Base-by-base conservation (phyloP, 1,284 basidiomycete genomes). In the Naganishia sp. region DNA sequence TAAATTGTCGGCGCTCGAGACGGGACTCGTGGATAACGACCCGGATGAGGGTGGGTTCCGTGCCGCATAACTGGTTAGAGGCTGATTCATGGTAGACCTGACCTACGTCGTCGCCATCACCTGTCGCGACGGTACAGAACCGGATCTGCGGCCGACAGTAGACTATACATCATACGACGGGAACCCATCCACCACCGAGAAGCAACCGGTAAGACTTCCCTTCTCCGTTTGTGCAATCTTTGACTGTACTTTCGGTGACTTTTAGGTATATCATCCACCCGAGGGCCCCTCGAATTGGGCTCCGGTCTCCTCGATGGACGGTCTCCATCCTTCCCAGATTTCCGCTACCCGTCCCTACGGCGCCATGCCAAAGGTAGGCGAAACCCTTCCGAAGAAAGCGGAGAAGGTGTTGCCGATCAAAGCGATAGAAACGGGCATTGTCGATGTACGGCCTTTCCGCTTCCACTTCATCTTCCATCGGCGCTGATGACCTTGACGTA, bases 71-170 rank as follows among this genome's bases (percentile, higher is more conserved):
- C 17, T 32, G 31, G 18, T 9, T 51, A 31, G 51, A 52, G 13
- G 52, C 23, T 58, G n/a, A 47, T 31, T 54, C 28, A 47, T 15
- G 21, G 35, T 35, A 63, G 89, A 92, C 67, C 80, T 86, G 28
- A 89, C 90, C 0, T 97, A 95, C 71, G 87, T 88, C 0, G 85
- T 95, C 46, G 77, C 94, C 7, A 79, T 95, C 25, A 92, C 96
- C 74, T 84, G 94, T 67, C 84, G 85, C 69, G 89, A 92, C 67
- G 85, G 86, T 46, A 82, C 82, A 49, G 83, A 84, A 11, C 88
- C 89, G 1, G 82, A 85, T 2, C 80, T 82, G 0, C 82, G 56
- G 32, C 65, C 65, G 21, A 46, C 61, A 31, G 35, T 66, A n/a
- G 65, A 66, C 21, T 66, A 58, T 42, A 60, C 49, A 18, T 32